Evolutionary conservation across 2,329 filamentous ascomycete species (phyloP).

Genomic region (Penicillium polonicum): DNA sequence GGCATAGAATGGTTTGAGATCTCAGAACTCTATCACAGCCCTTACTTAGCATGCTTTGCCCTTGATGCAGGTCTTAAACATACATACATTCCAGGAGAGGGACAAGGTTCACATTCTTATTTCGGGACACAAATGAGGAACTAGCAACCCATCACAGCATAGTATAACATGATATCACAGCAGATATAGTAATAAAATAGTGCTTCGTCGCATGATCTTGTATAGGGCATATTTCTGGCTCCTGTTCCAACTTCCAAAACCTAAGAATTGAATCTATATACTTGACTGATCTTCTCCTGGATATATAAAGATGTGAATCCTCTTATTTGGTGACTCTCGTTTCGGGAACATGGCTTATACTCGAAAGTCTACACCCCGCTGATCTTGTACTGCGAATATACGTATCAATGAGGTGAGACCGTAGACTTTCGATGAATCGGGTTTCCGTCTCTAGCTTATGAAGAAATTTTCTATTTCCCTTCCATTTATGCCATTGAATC

Average conservation of each 20-base stretch:
- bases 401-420: neutral
- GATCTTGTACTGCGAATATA: neutral
- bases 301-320: neutral
- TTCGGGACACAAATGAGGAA: too few species aligned
- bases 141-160: too few species aligned
- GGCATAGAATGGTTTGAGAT: neutral
- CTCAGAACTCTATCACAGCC: neutral
- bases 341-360: neutral
- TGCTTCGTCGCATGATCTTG: neutral
- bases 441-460: neutral
- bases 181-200: neutral
- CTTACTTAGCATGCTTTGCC: constrained; percentile 9
- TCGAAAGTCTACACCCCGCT: neutral
- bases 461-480: neutral
- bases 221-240: neutral
- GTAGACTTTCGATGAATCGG: neutral
- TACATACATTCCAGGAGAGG: constrained; percentile 12
- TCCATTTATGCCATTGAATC: neutral
- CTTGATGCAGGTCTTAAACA: constrained; percentile 13
- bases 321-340: neutral
- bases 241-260: neutral
- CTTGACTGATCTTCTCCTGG: neutral
- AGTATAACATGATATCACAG: too few species aligned
- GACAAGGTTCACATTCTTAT: neutral
- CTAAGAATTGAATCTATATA: neutral